phyloP scores from a whole-genome alignment of 2,329 filamentous ascomycete species.

The Incumbomyces lentus region DNA sequence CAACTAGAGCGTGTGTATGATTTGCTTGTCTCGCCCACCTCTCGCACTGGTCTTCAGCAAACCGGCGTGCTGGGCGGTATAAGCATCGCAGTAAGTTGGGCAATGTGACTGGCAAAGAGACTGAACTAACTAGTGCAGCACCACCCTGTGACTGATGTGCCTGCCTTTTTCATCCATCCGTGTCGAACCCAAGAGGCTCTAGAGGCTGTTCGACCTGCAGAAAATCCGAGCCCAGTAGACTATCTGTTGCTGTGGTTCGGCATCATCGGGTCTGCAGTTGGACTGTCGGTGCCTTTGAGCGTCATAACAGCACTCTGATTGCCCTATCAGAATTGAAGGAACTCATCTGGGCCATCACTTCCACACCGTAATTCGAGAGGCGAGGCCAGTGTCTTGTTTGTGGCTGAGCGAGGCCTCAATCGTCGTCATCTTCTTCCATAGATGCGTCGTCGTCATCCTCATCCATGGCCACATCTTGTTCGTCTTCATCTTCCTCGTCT shows the following conservation, averaged over 20 bases:
- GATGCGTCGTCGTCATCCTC: slow-evolving; percentile 62
- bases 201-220: slow-evolving; percentile 44
- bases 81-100: slow-evolving; percentile 57
- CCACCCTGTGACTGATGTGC: slow-evolving; percentile 68
- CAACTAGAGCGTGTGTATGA: slow-evolving; percentile 61
- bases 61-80: slow-evolving; percentile 61
- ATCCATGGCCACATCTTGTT: slow-evolving; percentile 47
- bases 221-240: slow-evolving; percentile 39
- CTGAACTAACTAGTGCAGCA: slow-evolving; percentile 47
- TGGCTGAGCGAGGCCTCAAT: slow-evolving; percentile 33
- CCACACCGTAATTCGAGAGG: too few species aligned
- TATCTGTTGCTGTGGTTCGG: slow-evolving; percentile 87
- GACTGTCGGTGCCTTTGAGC: slow-evolving; percentile 64
- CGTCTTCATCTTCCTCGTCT: slow-evolving; percentile 48
- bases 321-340: too few species aligned
- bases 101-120: slow-evolving; percentile 15
- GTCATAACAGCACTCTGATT: slow-evolving; percentile 31
- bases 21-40: slow-evolving; percentile 57
- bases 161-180: slow-evolving; percentile 85
- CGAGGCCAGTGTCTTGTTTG: too few species aligned
- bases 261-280: slow-evolving; percentile 70
- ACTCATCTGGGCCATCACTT: too few species aligned
- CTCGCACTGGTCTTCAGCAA: slow-evolving; percentile 50
- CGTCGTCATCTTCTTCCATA: slow-evolving; percentile 64
- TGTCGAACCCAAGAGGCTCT: slow-evolving; percentile 80